phyloP scores from a whole-genome alignment of 176 grass and related monocot genomes.

The Carex scoparia region DNA sequence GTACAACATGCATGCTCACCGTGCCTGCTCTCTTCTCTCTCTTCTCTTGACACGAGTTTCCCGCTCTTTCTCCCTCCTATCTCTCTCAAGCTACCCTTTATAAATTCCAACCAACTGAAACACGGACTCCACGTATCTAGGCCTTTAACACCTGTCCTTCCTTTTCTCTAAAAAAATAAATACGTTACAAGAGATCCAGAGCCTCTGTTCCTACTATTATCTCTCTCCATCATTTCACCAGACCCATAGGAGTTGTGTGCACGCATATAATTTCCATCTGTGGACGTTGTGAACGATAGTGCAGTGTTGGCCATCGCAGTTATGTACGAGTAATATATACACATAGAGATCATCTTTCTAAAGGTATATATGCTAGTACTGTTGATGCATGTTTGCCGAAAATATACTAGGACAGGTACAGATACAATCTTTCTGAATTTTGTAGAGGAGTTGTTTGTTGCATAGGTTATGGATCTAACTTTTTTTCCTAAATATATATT shows the following conservation, averaged over 20 bases:
- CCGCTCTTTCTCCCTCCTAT: background rate
- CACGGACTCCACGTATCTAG: slow-evolving; percentile 25
- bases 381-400: background rate
- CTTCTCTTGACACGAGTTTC: slow-evolving; percentile 13
- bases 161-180: background rate
- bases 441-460: background rate
- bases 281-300: background rate
- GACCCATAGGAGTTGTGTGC: background rate
- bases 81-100: background rate
- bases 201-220: background rate
- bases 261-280: background rate
- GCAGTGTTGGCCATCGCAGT: background rate
- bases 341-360: background rate
- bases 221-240: background rate
- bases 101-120: slow-evolving; percentile 4
- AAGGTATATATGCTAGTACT: background rate
- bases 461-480: background rate
- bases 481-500: background rate
- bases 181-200: background rate
- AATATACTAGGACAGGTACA: background rate
- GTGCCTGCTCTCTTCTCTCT: background rate
- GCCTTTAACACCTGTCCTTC: slow-evolving; percentile 11
- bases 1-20: slow-evolving; percentile 8
- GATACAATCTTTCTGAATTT: background rate
- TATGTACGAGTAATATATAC: background rate